phyloP scores from a whole-genome alignment of 257 asterid species.

The Forsythia suspensa region DNA sequence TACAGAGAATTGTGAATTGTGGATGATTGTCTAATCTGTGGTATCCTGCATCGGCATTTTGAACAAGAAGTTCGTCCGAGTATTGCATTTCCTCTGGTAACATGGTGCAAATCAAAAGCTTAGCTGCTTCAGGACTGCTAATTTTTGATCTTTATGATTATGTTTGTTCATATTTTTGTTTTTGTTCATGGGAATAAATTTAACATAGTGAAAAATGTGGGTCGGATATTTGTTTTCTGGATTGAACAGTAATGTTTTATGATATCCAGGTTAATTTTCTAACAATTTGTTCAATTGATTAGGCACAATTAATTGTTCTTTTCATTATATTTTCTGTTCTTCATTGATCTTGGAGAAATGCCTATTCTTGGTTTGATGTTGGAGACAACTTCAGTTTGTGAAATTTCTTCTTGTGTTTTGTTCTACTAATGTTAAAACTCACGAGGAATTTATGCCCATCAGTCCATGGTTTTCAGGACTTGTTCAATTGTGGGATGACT shows the following conservation, averaged over 20 bases:
- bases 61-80: not conserved
- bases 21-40: too few species aligned
- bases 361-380: not conserved
- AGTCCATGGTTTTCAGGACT: too few species aligned
- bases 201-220: slow-evolving; percentile 30
- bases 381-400: slow-evolving; percentile 2
- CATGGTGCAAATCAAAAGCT: slow-evolving; percentile 16
- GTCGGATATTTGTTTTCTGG: slow-evolving; percentile 17
- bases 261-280: not conserved
- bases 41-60: too few species aligned
- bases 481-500: too few species aligned
- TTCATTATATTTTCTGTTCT: not conserved
- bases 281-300: too few species aligned
- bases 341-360: not conserved
- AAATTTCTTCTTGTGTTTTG: not conserved
- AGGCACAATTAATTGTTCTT: not conserved
- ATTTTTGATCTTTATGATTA: slow-evolving; percentile 3
- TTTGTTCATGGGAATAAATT: slow-evolving; percentile 44
- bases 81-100: slow-evolving; percentile 20
- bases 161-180: slow-evolving; percentile 28
- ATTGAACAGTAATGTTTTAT: too few species aligned
- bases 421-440: too few species aligned
- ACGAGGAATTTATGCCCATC: too few species aligned
- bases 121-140: slow-evolving; percentile 15
- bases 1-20: not conserved